phyloP scores from a whole-genome alignment of 108 stramenopile species.

The Cyclotella baltica region DNA sequence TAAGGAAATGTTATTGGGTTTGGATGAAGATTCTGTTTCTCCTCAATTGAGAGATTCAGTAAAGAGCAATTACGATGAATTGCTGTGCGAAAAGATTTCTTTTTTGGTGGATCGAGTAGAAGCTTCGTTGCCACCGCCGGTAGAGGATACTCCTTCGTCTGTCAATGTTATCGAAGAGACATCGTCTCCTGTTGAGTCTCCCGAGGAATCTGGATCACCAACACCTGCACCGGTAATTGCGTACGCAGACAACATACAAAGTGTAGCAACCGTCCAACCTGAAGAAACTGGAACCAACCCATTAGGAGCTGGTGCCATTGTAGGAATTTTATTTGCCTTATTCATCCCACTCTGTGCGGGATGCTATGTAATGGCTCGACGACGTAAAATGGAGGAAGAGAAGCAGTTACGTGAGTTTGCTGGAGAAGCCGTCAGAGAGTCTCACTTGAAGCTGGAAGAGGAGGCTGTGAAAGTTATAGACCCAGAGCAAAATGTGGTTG shows the following conservation, averaged over 20 bases:
- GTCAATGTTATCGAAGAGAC: not conserved
- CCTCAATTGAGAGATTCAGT: not conserved
- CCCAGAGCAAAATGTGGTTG: not conserved
- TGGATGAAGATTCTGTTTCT: too few relatives aligned
- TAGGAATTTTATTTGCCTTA: not conserved
- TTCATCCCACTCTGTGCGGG: not conserved
- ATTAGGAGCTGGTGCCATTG: not conserved
- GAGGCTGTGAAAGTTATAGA: not conserved
- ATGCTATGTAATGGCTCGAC: not conserved
- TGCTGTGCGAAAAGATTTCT: not conserved
- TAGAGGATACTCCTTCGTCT: not conserved
- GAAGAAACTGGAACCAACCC: not conserved
- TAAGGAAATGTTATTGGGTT: not conserved
- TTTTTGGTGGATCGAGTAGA: not conserved
- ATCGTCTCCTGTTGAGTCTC: too few relatives aligned
- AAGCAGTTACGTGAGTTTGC: conserved; percentile 6
- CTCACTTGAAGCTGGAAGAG: not conserved
- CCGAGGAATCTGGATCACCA: not conserved
- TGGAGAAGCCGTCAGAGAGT: not conserved
- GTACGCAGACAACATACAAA: not conserved
- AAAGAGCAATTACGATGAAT: not conserved
- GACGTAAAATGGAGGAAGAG: conserved; percentile 4
- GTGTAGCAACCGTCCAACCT: not conserved
- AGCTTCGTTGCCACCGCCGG: not conserved
- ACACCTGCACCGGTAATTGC: not conserved